Evolutionary conservation across 305 asterid species (phyloP).

Genomic region (Solanum chacoense): DNA sequence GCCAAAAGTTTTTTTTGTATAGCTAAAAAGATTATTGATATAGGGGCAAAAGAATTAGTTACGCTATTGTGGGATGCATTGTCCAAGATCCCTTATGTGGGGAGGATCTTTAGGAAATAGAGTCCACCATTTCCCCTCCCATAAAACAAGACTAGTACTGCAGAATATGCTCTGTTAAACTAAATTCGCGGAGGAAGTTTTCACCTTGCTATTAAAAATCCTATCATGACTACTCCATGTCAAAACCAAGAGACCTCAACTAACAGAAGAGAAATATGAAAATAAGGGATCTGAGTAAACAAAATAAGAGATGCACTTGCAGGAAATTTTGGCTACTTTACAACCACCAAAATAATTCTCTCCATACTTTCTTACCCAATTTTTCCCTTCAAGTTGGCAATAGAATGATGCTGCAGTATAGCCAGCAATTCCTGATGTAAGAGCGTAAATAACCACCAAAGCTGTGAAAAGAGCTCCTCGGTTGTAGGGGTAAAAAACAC

Average conservation of each 20-base stretch:
- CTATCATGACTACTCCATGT: background rate
- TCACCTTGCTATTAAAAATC: background rate
- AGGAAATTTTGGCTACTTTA: background rate
- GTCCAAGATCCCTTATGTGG: background rate
- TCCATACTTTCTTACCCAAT: constrained; percentile 23
- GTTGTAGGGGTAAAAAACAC: constrained; percentile 37
- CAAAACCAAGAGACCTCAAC: background rate
- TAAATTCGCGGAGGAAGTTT: background rate
- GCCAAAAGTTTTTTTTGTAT: background rate
- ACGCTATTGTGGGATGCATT: background rate
- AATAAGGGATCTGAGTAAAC: background rate
- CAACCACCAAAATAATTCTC: background rate
- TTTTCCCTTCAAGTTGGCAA: constrained; percentile 31
- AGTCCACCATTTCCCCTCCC: background rate
- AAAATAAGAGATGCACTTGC: background rate
- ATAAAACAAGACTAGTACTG: background rate
- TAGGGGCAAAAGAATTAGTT: background rate
- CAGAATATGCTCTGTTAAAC: background rate
- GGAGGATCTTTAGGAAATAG: background rate
- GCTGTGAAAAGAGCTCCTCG: constrained; percentile 41
- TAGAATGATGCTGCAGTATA: constrained; percentile 34
- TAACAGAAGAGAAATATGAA: background rate
- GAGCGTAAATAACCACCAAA: constrained; percentile 27
- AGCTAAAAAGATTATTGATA: background rate
- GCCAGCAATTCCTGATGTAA: constrained; percentile 41